Base-by-base conservation (phyloP, 768 basidiomycete species). In the Sutorius australiensis region DNA sequence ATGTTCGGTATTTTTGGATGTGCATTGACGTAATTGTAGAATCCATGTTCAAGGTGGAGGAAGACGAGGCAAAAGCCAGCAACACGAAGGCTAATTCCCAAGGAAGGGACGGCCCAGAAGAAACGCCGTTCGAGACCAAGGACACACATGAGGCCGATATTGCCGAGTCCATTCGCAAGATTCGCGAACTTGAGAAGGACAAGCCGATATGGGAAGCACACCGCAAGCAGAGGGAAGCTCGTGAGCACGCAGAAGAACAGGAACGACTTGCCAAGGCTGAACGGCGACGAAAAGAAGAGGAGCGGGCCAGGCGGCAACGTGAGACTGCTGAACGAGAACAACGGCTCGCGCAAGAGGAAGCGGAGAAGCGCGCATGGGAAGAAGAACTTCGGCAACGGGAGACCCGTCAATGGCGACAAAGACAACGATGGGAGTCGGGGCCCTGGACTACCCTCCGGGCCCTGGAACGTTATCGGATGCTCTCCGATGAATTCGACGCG, bases 401-500 rank as follows among this genome's bases (percentile, higher is more conserved):
- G 50, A 72, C 72, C 30, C 70, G 66, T 30, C 74, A 69, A n/a
- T 72, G 71, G 45, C 77, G 80, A 49, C 75, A 80, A 50, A 75
- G 78, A 39, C 75, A 78, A 46, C 68, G 73, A 47, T 88, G 83
- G 83, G 71, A 75, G 16, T 73, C 72, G 17, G 85, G 84, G 1
- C 70, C 69, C 0, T 92, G 90, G 88, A 83, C 80, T 3, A 65
- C 73, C 9, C 72, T 75, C 50, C 77, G 86, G 42, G 91, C 90
- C 5, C 70, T 91, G 28, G 87, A 90, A 59, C 79, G 83, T 28
- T 92, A 87, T 69, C 80, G 73, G 41, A 62, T 67, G 31, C 74
- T 87, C 7, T 73, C 78, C 54, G 83, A 82, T 19, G 73, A 75
- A 31, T 92, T 92, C 62, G 87, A 91, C 65, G 61, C 70, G 14